Evolutionary conservation across 2,329 filamentous ascomycete genomes (phyloP), one percentile per base, ranked within the genome.

Genomic region (Hypoxylon sp.): DNA sequence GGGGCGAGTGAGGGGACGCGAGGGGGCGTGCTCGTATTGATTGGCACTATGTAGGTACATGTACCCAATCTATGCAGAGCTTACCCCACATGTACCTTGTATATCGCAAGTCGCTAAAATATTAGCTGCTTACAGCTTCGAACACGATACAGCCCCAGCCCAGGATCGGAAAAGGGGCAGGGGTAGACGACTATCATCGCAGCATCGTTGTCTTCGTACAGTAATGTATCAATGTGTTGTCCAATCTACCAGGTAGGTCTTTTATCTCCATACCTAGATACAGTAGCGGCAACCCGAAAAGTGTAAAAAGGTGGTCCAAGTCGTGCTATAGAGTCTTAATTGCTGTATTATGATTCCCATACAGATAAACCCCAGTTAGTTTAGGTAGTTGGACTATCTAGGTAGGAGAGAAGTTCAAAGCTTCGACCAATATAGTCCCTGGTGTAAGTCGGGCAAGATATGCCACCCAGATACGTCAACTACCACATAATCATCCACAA

Each of bases 51-150:
- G 34, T 36, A 36, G 34, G 34, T 36, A 36, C 34, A 14, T 36
- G 32, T 30, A 30, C 28, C 28, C 28, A 30, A 41, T 14, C 19
- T 13, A 38, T 41, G 36, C 34, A 63, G n/a, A 51, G 48, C 25
- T 49, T 68, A 66, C 63, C 66, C 66, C 66, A 69, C 66, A 65
- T 50, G 23, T 45, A 49, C 28, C 6, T 45, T 59, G 53, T 62
- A 58, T 46, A 38, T 19, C 34, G 14, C 43, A 48, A 41, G 19
- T 56, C 25, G 53, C 53, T 56, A 56, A 46, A 36, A 41, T 25
- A 34, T 30, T 57, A 28, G 32, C 30, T 25, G 21, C 34, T 38
- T 58, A 36, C 34, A 62, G 46, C 52, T 55, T 50, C 55, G 28
- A 64, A 64, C 51, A 64, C 45, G 45, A 56, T 32, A 25, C 25